phyloP scores from a whole-genome alignment of 1,139 yeast species.

The Lodderomyces parapsilosis region DNA sequence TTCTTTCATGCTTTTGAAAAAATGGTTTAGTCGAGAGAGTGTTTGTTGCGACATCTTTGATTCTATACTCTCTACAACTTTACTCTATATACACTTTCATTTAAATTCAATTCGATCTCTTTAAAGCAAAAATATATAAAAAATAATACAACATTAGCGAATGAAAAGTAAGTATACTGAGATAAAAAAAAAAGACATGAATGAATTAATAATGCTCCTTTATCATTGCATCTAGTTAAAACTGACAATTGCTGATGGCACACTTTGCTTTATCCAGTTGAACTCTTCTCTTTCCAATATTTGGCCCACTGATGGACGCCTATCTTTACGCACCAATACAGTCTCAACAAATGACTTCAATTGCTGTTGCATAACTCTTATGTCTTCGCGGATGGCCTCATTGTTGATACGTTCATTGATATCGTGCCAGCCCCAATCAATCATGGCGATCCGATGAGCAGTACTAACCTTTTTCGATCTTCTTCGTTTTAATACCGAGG shows the following conservation, averaged over 20 bases:
- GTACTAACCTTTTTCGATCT: conserved; percentile 55
- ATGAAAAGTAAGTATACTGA: not conserved
- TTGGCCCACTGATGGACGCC: conserved; percentile 20
- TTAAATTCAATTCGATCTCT: no score
- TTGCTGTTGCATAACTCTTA: conserved; percentile 23
- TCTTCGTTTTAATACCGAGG: conserved; percentile 48
- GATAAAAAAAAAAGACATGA: not conserved
- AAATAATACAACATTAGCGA: conserved; percentile 2
- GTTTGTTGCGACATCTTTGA: no score
- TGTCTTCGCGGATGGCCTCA: conserved; percentile 13
- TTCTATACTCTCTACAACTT: no score
- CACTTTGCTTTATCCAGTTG: conserved; percentile 20
- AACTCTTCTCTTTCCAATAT: conserved; percentile 17
- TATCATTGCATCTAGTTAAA: not conserved
- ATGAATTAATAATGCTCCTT: not conserved
- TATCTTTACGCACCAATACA: conserved; percentile 41
- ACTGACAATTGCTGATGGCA: conserved; percentile 13
- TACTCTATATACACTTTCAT: no score
- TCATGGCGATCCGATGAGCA: conserved; percentile 87
- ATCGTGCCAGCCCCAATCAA: conserved; percentile 83
- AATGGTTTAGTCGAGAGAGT: no score
- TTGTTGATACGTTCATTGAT: conserved; percentile 16
- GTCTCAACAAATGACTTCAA: conserved; percentile 33
- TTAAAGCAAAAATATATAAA: not conserved
- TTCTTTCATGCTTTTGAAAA: no score